Percentiles rank a stretch among this genome's conserved stretches.
These are phyloP conservation scores for Venturia oleaginea DNA, from an alignment of 2,329 filamentous ascomycete species.

Conservation along the genomic window DNA sequence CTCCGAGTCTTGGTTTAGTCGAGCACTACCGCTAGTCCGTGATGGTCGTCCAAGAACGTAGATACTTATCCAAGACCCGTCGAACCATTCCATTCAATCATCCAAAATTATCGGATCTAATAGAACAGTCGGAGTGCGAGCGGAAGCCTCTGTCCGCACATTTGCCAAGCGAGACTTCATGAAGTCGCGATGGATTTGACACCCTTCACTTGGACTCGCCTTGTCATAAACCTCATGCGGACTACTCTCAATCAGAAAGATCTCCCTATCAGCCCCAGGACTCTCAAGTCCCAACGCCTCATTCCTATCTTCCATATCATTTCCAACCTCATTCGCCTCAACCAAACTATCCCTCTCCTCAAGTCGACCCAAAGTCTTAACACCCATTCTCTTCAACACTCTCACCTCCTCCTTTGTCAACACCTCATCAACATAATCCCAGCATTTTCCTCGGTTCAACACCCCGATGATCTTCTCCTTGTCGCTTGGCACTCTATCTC, in stretches of 20 bases:
- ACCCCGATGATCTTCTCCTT: background rate
- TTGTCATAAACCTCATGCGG: no score
- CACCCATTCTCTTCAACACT: background rate
- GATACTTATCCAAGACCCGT: background rate
- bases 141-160: no score
- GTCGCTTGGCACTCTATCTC: slow-evolving; percentile 3
- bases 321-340: background rate
- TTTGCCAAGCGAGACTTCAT: no score
- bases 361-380: background rate
- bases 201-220: no score
- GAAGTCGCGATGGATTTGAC: no score
- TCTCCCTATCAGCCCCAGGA: background rate
- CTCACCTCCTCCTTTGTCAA: background rate
- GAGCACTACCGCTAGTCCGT: background rate
- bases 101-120: background rate
- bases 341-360: background rate
- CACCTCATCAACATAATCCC: background rate
- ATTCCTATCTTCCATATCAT: background rate
- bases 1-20: background rate
- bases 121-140: no score
- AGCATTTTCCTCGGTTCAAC: background rate
- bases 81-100: background rate
- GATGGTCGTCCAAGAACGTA: background rate
- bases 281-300: background rate
- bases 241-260: background rate